Percentiles rank a stretch among this genome's conserved stretches.
phyloP scores from a whole-genome alignment of 148 eudicot species.

The Rhododendron henanense region DNA sequence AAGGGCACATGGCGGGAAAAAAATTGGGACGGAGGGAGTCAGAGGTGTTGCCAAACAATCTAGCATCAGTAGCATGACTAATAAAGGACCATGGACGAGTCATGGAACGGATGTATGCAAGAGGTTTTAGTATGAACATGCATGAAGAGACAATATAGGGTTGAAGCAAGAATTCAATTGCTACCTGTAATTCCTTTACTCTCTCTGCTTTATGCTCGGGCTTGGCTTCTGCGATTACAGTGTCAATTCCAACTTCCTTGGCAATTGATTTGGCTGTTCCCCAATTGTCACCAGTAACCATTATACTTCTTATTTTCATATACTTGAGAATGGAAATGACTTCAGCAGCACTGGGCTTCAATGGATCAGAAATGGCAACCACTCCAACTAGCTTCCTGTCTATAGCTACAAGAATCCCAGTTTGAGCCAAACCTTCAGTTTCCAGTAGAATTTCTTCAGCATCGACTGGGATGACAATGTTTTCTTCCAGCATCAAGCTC shows the following conservation, averaged over 20 bases:
- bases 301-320: slow-evolving; percentile 74
- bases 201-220: slow-evolving; percentile 81
- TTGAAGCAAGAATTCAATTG: neutral
- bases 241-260: slow-evolving; percentile 72
- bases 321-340: slow-evolving; percentile 75
- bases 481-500: too few relatives aligned
- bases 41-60: neutral
- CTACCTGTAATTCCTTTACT: slow-evolving; percentile 83
- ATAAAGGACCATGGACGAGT: neutral
- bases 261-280: slow-evolving; percentile 93
- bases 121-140: neutral
- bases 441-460: too few relatives aligned
- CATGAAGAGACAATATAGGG: neutral
- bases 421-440: too few relatives aligned
- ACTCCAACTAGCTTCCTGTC: slow-evolving; percentile 58
- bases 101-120: neutral
- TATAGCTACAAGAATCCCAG: slow-evolving; percentile 79
- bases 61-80: neutral
- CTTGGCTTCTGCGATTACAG: slow-evolving; percentile 81
- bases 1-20: neutral
- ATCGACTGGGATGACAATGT: too few relatives aligned
- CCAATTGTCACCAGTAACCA: slow-evolving; percentile 94
- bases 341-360: slow-evolving; percentile 70
- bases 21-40: neutral
- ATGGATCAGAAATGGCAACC: slow-evolving; percentile 76